Conservation (phyloP, 2,329 filamentous ascomycete species). For the Colletotrichum caudatum region DNA sequence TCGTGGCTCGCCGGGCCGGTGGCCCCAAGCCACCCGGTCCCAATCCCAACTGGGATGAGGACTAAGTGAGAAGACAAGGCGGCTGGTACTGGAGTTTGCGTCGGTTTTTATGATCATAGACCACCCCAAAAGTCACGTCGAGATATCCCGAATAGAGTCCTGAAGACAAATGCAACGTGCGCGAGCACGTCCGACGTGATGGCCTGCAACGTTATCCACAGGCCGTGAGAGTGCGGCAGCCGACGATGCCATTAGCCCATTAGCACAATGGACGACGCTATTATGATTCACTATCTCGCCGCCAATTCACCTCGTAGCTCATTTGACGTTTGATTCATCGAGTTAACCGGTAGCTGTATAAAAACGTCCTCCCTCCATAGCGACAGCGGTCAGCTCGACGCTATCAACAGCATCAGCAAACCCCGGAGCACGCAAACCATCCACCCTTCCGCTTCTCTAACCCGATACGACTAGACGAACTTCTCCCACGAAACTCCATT, state of each 20-base stretch:
- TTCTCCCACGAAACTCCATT: background rate
- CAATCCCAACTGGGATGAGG: conserved; percentile 81
- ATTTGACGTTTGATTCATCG: background rate
- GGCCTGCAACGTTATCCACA: no score
- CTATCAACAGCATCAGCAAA: background rate
- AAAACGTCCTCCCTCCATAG: background rate
- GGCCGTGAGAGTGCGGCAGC: background rate
- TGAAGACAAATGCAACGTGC: conserved; percentile 26
- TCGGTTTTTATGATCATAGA: conserved; percentile 42
- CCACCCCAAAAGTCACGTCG: conserved; percentile 40
- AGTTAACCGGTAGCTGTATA: background rate
- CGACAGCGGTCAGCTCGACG: background rate
- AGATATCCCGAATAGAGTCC: conserved; percentile 42
- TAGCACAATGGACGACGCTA: background rate
- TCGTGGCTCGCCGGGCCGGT: conserved; percentile 96
- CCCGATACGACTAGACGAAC: background rate
- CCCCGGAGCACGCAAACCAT: background rate
- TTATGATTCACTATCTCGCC: background rate
- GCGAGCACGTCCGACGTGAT: conserved; percentile 4
- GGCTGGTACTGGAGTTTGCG: conserved; percentile 37
- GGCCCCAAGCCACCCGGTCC: conserved; percentile 96
- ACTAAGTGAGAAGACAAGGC: conserved; percentile 54
- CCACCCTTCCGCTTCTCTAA: background rate
- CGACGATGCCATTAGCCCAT: background rate
- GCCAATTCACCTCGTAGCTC: background rate